Evolutionary conservation across 495 filamentous ascomycete species (phyloP).

Genomic region (Penicillium soppii): DNA sequence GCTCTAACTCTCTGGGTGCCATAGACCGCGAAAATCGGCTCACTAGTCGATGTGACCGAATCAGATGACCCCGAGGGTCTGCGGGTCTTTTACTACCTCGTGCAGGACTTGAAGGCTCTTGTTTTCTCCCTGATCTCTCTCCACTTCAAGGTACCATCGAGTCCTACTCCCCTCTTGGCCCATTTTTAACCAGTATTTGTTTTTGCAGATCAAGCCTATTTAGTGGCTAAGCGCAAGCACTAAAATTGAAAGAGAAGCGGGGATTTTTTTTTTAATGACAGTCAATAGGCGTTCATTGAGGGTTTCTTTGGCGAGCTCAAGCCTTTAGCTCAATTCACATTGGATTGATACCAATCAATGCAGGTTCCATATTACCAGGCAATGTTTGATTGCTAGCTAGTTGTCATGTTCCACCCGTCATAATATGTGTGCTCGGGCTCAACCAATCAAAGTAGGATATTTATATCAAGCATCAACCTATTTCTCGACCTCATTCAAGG

Average conservation of each 20-base stretch:
- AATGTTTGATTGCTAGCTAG: background rate
- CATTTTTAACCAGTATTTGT: background rate
- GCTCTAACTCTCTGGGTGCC: slow-evolving; percentile 4
- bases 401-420: too few species aligned
- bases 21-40: slow-evolving; percentile 98
- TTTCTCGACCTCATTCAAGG: too few species aligned
- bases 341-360: slow-evolving; percentile 7
- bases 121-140: slow-evolving; percentile 95
- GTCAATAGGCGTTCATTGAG: slow-evolving; percentile 25
- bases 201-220: slow-evolving; percentile 77
- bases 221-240: slow-evolving; percentile 30
- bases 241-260: background rate
- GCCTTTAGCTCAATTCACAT: background rate
- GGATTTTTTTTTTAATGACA: slow-evolving; percentile 21
- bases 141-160: slow-evolving; percentile 82
- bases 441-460: too few species aligned
- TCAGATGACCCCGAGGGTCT: slow-evolving; percentile 95
- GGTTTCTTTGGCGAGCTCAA: slow-evolving; percentile 4
- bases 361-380: background rate
- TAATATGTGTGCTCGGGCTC: too few species aligned
- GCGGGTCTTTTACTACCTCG: slow-evolving; percentile 98
- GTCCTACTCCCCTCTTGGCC: background rate
- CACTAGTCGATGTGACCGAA: slow-evolving; percentile 92
- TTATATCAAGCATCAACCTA: too few species aligned
- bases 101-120: slow-evolving; percentile 95